A percentile compares a stretch with the other conserved stretches of the same genome.
Conservation (phyloP, 768 basidiomycete species). For the Amanita pseudoporphyria region DNA sequence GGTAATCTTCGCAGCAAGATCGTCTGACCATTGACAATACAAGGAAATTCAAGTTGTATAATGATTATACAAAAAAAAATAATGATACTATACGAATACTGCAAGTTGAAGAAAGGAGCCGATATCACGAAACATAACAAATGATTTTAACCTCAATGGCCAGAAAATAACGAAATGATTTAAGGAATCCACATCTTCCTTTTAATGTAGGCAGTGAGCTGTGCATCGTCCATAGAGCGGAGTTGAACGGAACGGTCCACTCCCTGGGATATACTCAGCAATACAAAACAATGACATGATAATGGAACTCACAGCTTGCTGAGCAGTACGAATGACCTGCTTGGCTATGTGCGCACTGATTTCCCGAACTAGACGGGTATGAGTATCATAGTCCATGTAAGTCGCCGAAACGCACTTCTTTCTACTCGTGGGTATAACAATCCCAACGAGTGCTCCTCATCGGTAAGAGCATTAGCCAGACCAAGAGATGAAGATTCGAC, state of each 20-base stretch:
- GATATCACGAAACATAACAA: not conserved
- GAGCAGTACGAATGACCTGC: conserved; percentile 71
- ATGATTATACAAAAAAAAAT: too few species aligned
- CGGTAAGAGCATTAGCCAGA: conserved; percentile 62
- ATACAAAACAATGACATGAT: not conserved
- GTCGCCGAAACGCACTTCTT: conserved; percentile 34
- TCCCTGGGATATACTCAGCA: conserved; percentile 23
- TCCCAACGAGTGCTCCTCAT: conserved; percentile 53
- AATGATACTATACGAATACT: not conserved
- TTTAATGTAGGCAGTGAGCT: conserved; percentile 44
- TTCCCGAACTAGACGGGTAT: conserved; percentile 44
- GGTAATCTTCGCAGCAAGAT: too few species aligned
- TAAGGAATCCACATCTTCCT: conserved; percentile 69
- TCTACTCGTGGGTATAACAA: conserved; percentile 80
- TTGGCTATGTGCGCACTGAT: conserved; percentile 70
- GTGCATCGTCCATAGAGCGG: conserved; percentile 44
- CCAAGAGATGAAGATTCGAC: conserved; percentile 83
- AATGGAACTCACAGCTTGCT: conserved; percentile 47
- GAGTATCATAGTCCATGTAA: conserved; percentile 10
- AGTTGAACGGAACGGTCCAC: conserved; percentile 48
- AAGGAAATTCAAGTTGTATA: too few species aligned
- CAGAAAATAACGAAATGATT: not conserved
- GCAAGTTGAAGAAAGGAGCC: not conserved
- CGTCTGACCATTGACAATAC: too few species aligned
- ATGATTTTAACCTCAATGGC: not conserved